Evolutionary conservation across 106 monocot species (phyloP), one percentile per base, ranked within the genome.

Genomic region (Iris macrosiphon): DNA sequence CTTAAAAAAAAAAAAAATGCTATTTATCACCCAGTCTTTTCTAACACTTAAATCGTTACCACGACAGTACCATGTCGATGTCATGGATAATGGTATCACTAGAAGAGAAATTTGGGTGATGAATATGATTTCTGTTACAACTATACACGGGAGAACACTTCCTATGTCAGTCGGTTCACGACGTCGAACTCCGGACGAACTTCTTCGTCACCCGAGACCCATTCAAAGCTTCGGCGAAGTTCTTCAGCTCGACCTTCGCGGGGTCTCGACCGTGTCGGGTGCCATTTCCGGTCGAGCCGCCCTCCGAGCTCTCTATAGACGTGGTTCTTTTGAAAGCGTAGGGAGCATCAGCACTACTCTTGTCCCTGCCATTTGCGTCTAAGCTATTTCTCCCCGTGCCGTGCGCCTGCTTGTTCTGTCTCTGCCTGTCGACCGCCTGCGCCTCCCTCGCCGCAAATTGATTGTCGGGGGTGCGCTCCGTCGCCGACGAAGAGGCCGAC

Each of bases 181-280:
- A 49, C 14, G 35, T 12, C 26, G 60, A 44, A 31, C 62, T 62
- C 62, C 49, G 24, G 13, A 1, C 38, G 4, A 49, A 15, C 46
- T n/a, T 62, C 7, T 23, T 3, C 21, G 24, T 12, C 46, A 8
- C 28, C 29, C 29, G 28, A 0, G 73, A 59, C 15, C 35, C 40
- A 32, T 49, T 79, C 40, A 73, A 31, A 12, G 27, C 72, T 1
- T 53, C 45, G 6, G 72, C 79, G 28, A 63, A 68, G 6, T 63
- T 72, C 14, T 63, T 79, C 33, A 79, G 45, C 58, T 79, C 63
- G 18, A 47, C 15, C 52, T 63, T 79, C 37, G 58, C 78, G 19
- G 71, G 66, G 42, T 60, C 45, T 43, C 48, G 15, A n/a, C n/a
- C n/a, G n/a, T n/a, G n/a, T n/a, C n/a, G n/a, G n/a, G n/a, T n/a